These are phyloP conservation scores for Oryza glumipatula DNA, from an alignment of 176 grass and related monocot genomes.

Conservation along the genomic window DNA sequence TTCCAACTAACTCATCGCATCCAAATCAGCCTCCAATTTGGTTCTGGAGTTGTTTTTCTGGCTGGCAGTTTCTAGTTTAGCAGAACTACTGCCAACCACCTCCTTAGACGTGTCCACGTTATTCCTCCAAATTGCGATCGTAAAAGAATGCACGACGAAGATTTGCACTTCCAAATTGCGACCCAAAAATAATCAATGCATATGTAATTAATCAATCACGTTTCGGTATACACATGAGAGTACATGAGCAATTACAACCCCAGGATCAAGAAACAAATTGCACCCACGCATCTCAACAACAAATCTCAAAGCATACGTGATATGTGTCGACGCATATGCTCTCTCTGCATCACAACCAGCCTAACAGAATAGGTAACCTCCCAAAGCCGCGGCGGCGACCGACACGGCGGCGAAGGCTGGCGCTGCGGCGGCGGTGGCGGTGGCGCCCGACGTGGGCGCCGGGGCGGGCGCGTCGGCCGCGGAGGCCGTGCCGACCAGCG, in stretches of 20 bases:
- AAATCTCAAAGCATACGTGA: not conserved
- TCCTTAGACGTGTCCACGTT: no score
- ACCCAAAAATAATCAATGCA: not conserved
- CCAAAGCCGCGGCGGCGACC: slow-evolving; percentile 30
- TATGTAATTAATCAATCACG: not conserved
- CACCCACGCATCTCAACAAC: not conserved
- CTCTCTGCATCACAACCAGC: not conserved
- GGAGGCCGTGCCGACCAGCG: slow-evolving; percentile 29
- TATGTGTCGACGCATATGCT: no score
- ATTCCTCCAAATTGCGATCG: not conserved
- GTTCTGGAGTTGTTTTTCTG: not conserved
- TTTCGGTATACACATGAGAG: not conserved
- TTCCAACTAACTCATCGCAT: not conserved
- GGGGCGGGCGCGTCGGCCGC: slow-evolving; percentile 40
- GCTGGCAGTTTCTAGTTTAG: no score
- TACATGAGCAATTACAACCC: not conserved
- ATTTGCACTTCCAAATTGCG: not conserved
- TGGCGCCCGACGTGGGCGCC: slow-evolving; percentile 18
- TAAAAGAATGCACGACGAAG: not conserved
- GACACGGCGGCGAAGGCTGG: slow-evolving; percentile 32
- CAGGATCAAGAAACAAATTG: slow-evolving; percentile 4
- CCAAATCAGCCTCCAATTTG: not conserved
- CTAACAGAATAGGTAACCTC: slow-evolving; percentile 44
- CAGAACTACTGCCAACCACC: not conserved
- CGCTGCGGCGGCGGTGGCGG: not conserved